Evolutionary conservation across 768 basidiomycete genomes (phyloP), one percentile per base, ranked within the genome.

Genomic region (Cystobasidium ongulense): DNA sequence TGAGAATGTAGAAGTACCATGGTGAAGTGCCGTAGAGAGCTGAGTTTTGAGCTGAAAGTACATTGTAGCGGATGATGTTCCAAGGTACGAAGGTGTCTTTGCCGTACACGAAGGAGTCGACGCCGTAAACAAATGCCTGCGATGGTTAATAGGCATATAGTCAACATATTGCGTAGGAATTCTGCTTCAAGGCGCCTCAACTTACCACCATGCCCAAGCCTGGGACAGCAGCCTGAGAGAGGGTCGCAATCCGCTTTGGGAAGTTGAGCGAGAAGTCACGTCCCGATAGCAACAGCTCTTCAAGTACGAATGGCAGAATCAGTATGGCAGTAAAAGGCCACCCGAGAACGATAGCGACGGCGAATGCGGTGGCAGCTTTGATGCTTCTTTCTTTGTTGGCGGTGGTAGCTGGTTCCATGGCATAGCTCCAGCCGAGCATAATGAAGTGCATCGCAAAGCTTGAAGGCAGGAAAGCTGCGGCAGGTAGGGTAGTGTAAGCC

Each of bases 261-360:
- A 27, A 18, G 35, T 29, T 38, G 10, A 38, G 36, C 10, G 62
- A n/a, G 5, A 57, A 13, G 64, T 3, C 27, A 57, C 68, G 1
- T 68, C 76, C 27, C 53, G 43, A 3, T 41, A 75, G 41, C 46
- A 76, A 74, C 7, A 97, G 83, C 80, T 98, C 92, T 80, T 98
- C 96, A 57, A 91, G 81, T 15, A 94, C 87, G 77, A 95, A 94
- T 0, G 96, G 96, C 17, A 96, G 82, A 0, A 91, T 87, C 7
- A 97, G 84, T 0, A 90, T 88, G 21, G 92, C 84, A n/a, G 90
- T 85, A 80, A 99, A 99, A 5, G 96, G 96, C 96, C 96, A 99
- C 4, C 95, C 96, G 38, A 97, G 86, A 63, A 98, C 86, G 0
- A 88, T 91, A 4, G 91, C 94, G 5, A 87, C 80, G 0, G 90